phyloP scores from a whole-genome alignment of 208 protist genomes.

The Leishmania arabica region DNA sequence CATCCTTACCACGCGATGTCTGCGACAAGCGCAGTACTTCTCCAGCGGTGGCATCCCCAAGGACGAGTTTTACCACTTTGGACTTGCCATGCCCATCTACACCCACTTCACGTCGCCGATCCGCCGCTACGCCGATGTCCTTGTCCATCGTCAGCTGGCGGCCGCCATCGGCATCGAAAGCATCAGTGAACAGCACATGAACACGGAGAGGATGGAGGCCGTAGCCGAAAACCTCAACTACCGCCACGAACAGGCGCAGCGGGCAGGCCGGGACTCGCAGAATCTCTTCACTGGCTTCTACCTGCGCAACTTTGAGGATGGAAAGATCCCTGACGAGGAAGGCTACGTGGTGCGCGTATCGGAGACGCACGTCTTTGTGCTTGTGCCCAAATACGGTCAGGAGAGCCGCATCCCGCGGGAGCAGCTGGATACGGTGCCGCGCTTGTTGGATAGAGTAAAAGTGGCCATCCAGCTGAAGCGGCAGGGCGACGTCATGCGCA shows the following conservation, averaged over 20 bases:
- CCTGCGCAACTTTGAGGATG: conserved; percentile 74
- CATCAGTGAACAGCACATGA: conserved; percentile 50
- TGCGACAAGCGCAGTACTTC: conserved; percentile 95
- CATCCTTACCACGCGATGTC: conserved; percentile 91
- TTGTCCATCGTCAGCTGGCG: conserved; percentile 93
- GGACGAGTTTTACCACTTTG: conserved; percentile 93
- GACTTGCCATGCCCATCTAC: conserved; percentile 94
- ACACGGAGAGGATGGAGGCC: conserved; percentile 69
- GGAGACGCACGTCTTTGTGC: conserved; percentile 85
- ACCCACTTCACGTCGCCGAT: conserved; percentile 97
- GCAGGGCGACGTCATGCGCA: conserved; percentile 78
- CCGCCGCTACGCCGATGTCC: conserved; percentile 94
- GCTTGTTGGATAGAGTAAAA: conserved; percentile 77
- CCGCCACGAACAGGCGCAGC: conserved; percentile 92
- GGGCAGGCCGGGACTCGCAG: conserved; percentile 89
- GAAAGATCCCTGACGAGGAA: conserved; percentile 79
- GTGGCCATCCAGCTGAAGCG: conserved; percentile 78
- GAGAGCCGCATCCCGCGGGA: conserved; percentile 84
- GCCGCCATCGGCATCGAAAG: conserved; percentile 70
- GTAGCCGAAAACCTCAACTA: conserved; percentile 92
- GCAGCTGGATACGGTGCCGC: conserved; percentile 60
- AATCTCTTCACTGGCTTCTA: conserved; percentile 94
- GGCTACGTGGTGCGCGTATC: conserved; percentile 83
- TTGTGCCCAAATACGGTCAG: conserved; percentile 91
- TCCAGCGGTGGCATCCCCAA: conserved; percentile 77